These are phyloP conservation scores for Amanita rimosa DNA, from an alignment of 768 basidiomycete species.

Conservation along the genomic window DNA sequence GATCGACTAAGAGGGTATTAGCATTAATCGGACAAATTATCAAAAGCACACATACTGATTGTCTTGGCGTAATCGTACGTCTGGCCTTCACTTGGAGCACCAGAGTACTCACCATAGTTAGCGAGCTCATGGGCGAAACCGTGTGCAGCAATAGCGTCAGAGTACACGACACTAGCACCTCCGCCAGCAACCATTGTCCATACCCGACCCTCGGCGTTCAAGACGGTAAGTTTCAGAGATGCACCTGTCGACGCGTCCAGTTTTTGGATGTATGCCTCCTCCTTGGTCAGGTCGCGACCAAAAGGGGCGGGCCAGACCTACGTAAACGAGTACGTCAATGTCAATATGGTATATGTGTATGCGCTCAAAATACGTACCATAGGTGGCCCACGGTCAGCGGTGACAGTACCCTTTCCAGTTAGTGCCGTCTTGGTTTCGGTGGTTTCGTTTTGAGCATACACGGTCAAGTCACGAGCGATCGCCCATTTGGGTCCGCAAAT, in stretches of 20 bases:
- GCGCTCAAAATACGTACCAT: conserved; percentile 47
- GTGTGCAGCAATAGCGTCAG: conserved; percentile 79
- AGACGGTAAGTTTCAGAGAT: conserved; percentile 93
- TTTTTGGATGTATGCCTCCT: conserved; percentile 99
- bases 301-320: conserved; percentile 90
- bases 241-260: conserved; percentile 96
- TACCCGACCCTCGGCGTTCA: conserved; percentile 89
- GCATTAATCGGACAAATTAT: not conserved
- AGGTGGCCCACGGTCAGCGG: conserved; percentile 91
- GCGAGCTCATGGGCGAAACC: conserved; percentile 96
- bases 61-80: conserved; percentile 99
- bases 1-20: conserved; percentile 47
- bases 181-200: conserved; percentile 99
- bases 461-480: conserved; percentile 80
- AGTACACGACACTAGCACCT: conserved; percentile 61
- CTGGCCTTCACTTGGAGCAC: conserved; percentile 95
- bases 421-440: conserved; percentile 28
- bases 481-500: conserved; percentile 99
- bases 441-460: conserved; percentile 43
- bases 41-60: conserved; percentile 68
- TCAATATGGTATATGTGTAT: not conserved
- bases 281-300: conserved; percentile 95
- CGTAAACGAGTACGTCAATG: not conserved
- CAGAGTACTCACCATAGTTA: conserved; percentile 99
- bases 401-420: conserved; percentile 37